Conservation (phyloP, 148 eudicot genomes). For the Nyssa sinensis region DNA sequence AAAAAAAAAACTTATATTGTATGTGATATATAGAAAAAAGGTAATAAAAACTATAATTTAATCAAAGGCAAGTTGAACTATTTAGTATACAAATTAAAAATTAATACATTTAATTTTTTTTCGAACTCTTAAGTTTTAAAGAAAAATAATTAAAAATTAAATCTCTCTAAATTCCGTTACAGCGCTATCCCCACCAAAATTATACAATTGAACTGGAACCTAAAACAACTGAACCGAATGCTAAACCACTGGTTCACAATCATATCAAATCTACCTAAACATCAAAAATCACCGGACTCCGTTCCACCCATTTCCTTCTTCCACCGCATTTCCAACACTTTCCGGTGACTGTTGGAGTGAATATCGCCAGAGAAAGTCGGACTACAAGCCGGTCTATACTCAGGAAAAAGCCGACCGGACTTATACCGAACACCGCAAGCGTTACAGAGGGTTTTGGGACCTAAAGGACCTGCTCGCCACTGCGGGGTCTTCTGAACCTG, state of each 20-base stretch:
- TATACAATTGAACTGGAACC: slow-evolving; percentile 44
- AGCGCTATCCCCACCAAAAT: slow-evolving; percentile 42
- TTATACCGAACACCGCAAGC: slow-evolving; percentile 93
- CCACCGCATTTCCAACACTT: slow-evolving; percentile 82
- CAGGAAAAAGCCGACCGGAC: slow-evolving; percentile 82
- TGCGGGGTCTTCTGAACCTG: slow-evolving; percentile 85
- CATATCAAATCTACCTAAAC: slow-evolving; percentile 7
- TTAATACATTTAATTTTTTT: too few species aligned
- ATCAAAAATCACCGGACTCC: slow-evolving; percentile 22
- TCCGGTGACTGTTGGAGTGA: slow-evolving; percentile 88
- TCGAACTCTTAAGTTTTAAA: too few species aligned
- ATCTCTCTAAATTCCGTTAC: slow-evolving; percentile 33
- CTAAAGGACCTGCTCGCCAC: slow-evolving; percentile 90
- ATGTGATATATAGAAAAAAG: too few species aligned
- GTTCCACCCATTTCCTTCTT: slow-evolving; percentile 49
- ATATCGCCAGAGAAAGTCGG: slow-evolving; percentile 68
- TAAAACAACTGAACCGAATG: slow-evolving; percentile 30
- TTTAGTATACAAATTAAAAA: too few species aligned
- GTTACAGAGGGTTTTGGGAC: slow-evolving; percentile 78
- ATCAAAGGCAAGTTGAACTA: too few species aligned
- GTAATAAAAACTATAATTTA: too few species aligned
- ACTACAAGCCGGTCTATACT: slow-evolving; percentile 89
- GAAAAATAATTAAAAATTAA: background rate
- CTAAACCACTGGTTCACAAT: slow-evolving; percentile 11
- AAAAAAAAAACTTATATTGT: too few species aligned